Percentiles rank a stretch among this genome's conserved stretches.
Evolutionary conservation across 306 rosid genomes (phyloP).

Genomic region (Heteromeles arbutifolia): DNA sequence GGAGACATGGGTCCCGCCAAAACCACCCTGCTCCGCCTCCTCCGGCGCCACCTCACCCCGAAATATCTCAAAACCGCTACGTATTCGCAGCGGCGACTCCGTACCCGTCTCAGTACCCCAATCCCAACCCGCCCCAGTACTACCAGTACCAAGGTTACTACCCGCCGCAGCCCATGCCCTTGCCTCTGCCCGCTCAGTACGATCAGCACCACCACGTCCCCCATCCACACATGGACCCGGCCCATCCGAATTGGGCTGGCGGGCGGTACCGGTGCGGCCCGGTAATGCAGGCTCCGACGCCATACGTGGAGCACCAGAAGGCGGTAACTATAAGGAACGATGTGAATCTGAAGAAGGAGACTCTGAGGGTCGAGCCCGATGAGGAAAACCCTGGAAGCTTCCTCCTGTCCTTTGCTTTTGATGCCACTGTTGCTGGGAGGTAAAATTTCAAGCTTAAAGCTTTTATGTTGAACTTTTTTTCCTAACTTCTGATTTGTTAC

Average conservation of each 20-base stretch:
- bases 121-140: constrained; percentile 36
- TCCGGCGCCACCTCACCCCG: constrained; percentile 56
- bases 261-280: constrained; percentile 63
- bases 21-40: constrained; percentile 64
- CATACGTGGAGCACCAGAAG: constrained; percentile 85
- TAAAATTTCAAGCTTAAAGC: constrained; percentile 4
- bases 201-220: constrained; percentile 66
- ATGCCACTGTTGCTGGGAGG: constrained; percentile 92
- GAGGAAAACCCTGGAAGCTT: constrained; percentile 58
- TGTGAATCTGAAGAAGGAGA: constrained; percentile 90
- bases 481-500: not conserved
- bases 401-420: constrained; percentile 69
- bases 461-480: not conserved
- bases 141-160: constrained; percentile 61
- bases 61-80: constrained; percentile 47
- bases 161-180: constrained; percentile 47
- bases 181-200: constrained; percentile 66
- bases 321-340: constrained; percentile 86
- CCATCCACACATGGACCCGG: constrained; percentile 37
- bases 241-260: constrained; percentile 43
- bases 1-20: constrained; percentile 51
- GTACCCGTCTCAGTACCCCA: constrained; percentile 47
- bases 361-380: constrained; percentile 63
- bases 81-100: constrained; percentile 62
- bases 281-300: constrained; percentile 37